phyloP scores from a whole-genome alignment of 495 filamentous ascomycete genomes.

The Podospora sp. region DNA sequence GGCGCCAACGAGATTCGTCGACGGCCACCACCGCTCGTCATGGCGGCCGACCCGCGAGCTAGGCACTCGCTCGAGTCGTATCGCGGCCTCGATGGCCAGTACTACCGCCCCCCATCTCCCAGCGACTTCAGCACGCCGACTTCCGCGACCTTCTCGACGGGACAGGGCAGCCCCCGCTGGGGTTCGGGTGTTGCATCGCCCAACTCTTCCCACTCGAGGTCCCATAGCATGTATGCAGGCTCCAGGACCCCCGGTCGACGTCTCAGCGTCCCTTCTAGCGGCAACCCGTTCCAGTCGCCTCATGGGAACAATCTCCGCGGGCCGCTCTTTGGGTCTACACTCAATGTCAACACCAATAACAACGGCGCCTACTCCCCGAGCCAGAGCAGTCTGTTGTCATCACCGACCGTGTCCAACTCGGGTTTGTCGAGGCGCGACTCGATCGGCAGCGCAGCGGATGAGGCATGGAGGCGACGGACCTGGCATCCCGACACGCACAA shows the following conservation, averaged over 20 bases:
- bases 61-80: constrained; percentile 67
- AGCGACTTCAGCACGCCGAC: constrained; percentile 77
- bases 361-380: constrained; percentile 55
- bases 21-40: constrained; percentile 79
- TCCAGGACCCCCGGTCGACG: constrained; percentile 69
- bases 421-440: constrained; percentile 66
- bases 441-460: constrained; percentile 61
- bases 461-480: constrained; percentile 78
- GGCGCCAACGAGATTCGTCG: constrained; percentile 64
- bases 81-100: constrained; percentile 53
- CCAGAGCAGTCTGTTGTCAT: constrained; percentile 59
- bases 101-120: constrained; percentile 60
- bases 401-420: constrained; percentile 71
- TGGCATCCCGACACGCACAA: constrained; percentile 81
- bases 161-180: constrained; percentile 72
- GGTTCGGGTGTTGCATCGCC: constrained; percentile 67
- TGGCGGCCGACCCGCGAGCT: constrained; percentile 68
- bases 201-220: constrained; percentile 63
- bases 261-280: constrained; percentile 77
- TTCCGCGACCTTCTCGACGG: constrained; percentile 72
- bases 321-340: constrained; percentile 58
- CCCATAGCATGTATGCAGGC: constrained; percentile 66
- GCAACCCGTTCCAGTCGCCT: constrained; percentile 72
- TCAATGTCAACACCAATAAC: constrained; percentile 54
- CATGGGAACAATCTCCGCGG: constrained; percentile 59